Base-by-base conservation (phyloP, 257 asterid genomes). In the Salvia hispanica region DNA sequence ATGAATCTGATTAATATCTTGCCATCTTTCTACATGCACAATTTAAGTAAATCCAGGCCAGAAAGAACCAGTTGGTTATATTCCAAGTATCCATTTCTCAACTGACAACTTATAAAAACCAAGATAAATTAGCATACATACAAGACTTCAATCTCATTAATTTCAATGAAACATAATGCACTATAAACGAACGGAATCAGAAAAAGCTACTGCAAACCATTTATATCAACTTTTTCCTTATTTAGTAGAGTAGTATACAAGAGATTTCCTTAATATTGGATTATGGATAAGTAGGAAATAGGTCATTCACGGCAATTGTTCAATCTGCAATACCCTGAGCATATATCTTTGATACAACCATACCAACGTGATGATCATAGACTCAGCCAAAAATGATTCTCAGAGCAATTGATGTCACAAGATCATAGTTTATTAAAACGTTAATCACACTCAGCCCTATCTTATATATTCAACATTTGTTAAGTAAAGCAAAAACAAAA, bases 1-100 rank as follows among this genome's bases (percentile, higher is more conserved):
- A 58, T 51, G 48, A 0, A 60, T 56, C 61, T 31, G 66, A 67
- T 58, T 13, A 34, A 15, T 13, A 47, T 64, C 45, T 11, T 47
- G 45, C 28, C 55, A 15, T 60, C 69, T 14, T 52, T 4, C 40
- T n/a, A 39, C 54, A 54, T 28, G 12, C 58, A 28, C 11, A 10
- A 47, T 18, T 21, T 7, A 2, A 0, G 55, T 39, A 31, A 9
- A 15, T 10, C 2, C 36, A 59, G 7, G 54, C n/a, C 31, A 52
- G 15, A 15, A 21, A 5, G 34, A 1, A 44, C 37, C 9, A 10
- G 28, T 64, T 37, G 9, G 2, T 33, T 4, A 13, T 10, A 14
- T 54, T 40, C 52, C 21, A 36, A 36, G 9, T 25, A 25, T 25
- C 31, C 31, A 25, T 28, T 14, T 54, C 9, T 9, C 37, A 21